Base-by-base conservation (phyloP, 768 basidiomycete genomes). In the Cyclocybe aegerita region DNA sequence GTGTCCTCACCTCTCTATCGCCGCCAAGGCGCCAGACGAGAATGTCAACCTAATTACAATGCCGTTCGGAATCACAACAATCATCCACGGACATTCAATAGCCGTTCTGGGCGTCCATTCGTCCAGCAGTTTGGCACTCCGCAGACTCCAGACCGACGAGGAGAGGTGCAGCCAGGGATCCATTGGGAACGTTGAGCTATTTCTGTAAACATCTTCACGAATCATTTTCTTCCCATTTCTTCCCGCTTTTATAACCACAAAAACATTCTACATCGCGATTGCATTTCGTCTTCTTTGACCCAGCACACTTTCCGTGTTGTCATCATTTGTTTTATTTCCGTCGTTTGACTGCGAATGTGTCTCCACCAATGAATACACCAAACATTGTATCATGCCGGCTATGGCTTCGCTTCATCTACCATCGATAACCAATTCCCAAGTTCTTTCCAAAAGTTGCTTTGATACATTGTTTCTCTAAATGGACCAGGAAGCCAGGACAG, bases 401-500 rank as follows among this genome's bases (percentile, higher is more conserved):
- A 23, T 23, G 23, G 23, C 23, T 35, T 49, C 12, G 14, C 41
- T n/a, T 37, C 46, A 43, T 78, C 76, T 17, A 77, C 61, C 8
- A 46, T 49, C 10, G 60, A 41, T 46, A 78, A 57, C 71, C 75
- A 79, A 12, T 49, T 39, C 1, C 71, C 71, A 4, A 74, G 39
- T 29, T 68, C 64, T 33, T 45, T 36, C 75, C 76, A 79, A 54
- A 77, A 79, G 7, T 52, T 52, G 42, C 59, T 63, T 57, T 78
- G 77, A 7, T 61, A 60, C 31, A 52, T 11, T 7, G 65, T 66
- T 6, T 65, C 37, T 9, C 34, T 68, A 14, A 60, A 53, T 70
- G 73, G 75, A 9, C 68, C 49, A 1, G 77, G 75, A 16, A 73
- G 62, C 16, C 76, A 49, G 9, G 73, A 69, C n/a, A 70, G 16